phyloP scores from a whole-genome alignment of 1,284 basidiomycete species.

The Ceratobasidium sp. region DNA sequence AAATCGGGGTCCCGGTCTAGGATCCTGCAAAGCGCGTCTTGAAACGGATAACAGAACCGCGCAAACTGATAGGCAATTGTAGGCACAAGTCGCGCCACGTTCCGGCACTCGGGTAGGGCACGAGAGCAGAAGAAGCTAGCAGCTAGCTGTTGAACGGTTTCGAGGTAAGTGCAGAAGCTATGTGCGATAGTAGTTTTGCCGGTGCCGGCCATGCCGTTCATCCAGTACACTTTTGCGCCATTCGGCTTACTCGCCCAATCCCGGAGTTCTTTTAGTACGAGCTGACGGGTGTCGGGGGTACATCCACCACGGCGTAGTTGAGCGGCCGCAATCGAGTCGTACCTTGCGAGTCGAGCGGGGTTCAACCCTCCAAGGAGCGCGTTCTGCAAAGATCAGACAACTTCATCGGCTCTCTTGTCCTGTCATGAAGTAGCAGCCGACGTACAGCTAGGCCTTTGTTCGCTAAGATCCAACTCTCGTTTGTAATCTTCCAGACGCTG shows the following conservation, averaged over 20 bases:
- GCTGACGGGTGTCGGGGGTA: neutral
- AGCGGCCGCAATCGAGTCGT: neutral
- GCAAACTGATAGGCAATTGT: conserved; percentile 19
- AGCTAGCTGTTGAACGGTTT: neutral
- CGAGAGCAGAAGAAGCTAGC: conserved; percentile 31
- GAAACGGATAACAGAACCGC: neutral
- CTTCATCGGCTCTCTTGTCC: too few relatives aligned
- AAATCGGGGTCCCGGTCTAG: conserved; percentile 6
- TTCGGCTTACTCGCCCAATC: neutral
- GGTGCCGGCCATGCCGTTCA: conserved; percentile 27
- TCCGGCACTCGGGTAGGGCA: conserved; percentile 2
- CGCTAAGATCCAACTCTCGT: neutral
- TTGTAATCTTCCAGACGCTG: neutral
- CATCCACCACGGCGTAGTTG: conserved; percentile 6
- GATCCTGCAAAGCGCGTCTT: neutral
- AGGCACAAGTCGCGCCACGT: neutral
- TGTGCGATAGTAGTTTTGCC: conserved; percentile 20
- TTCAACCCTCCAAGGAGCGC: neutral
- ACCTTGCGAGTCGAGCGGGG: neutral
- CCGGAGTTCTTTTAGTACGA: neutral
- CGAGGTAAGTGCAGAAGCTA: neutral
- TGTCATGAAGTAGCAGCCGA: neutral
- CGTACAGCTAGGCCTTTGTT: neutral
- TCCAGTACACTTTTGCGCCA: conserved; percentile 18
- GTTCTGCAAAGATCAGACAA: neutral